Conservation (phyloP, 768 basidiomycete species). For the Hirschioporus abietinus region DNA sequence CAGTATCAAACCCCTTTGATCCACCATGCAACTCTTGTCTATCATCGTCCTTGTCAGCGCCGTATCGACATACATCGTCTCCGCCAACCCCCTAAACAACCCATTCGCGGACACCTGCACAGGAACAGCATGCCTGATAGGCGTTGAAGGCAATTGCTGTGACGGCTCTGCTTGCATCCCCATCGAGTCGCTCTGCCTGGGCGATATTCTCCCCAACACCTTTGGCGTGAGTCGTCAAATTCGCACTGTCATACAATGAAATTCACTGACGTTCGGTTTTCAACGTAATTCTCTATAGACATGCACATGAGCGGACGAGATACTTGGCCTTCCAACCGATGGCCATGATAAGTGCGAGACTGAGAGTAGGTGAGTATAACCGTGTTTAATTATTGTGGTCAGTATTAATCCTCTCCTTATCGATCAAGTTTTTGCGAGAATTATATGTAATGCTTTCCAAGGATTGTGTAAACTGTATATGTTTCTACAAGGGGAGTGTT, state of each 20-base stretch:
- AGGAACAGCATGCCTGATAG: neutral
- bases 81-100: neutral
- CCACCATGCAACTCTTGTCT: neutral
- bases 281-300: neutral
- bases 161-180: neutral
- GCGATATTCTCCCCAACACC: neutral
- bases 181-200: neutral
- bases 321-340: neutral
- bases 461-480: no score
- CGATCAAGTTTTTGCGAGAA: no score
- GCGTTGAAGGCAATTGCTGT: neutral
- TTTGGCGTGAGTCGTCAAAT: neutral
- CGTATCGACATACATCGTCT: neutral
- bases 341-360: no score
- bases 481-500: no score
- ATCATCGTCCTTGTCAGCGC: neutral
- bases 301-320: neutral
- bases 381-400: no score
- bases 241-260: neutral
- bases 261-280: neutral
- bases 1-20: neutral
- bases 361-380: no score
- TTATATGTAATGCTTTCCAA: no score
- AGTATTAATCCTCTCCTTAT: no score
- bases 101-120: neutral